Percentiles rank a stretch among this genome's conserved stretches.
Conservation (phyloP, 2,329 filamentous ascomycete species). For the Berkeleyomyces rouxiae region DNA sequence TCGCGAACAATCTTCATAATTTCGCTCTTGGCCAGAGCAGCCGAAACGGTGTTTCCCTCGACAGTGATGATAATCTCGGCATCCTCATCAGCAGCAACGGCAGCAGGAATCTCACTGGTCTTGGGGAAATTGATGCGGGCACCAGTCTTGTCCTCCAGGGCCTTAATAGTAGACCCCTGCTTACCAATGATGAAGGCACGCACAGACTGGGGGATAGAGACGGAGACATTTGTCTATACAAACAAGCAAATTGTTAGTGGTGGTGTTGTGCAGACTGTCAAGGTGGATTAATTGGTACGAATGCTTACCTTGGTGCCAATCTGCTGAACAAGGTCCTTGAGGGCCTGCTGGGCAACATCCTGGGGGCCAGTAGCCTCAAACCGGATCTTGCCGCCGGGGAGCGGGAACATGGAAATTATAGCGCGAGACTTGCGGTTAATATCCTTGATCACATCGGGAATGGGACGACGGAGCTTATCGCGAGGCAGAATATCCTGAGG, state of each 20-base stretch:
- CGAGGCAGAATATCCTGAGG: constrained; percentile 62
- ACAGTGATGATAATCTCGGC: constrained; percentile 70
- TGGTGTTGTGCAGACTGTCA: not conserved
- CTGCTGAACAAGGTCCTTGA: constrained; percentile 77
- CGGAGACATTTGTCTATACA: constrained; percentile 13
- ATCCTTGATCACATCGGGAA: constrained; percentile 73
- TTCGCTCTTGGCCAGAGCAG: constrained; percentile 64
- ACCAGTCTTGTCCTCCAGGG: constrained; percentile 75
- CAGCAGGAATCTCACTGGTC: constrained; percentile 43
- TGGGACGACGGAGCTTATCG: constrained; percentile 64
- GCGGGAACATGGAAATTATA: constrained; percentile 59
- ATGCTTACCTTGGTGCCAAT: constrained; percentile 68
- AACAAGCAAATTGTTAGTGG: constrained; percentile 3
- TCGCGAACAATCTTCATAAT: constrained; percentile 81
- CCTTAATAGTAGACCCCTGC: constrained; percentile 75
- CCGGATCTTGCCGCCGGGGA: constrained; percentile 54
- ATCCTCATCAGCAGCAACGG: constrained; percentile 57
- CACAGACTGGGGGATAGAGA: constrained; percentile 38
- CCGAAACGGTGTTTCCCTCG: constrained; percentile 80
- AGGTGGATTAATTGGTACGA: not conserved
- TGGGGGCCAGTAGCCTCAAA: constrained; percentile 77
- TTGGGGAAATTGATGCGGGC: constrained; percentile 83
- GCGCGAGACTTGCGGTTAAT: constrained; percentile 87
- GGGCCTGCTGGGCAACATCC: constrained; percentile 68
- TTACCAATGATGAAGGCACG: constrained; percentile 87